phyloP scores from a whole-genome alignment of 805 yeast species.

The Nakazawaea ambrosiae region DNA sequence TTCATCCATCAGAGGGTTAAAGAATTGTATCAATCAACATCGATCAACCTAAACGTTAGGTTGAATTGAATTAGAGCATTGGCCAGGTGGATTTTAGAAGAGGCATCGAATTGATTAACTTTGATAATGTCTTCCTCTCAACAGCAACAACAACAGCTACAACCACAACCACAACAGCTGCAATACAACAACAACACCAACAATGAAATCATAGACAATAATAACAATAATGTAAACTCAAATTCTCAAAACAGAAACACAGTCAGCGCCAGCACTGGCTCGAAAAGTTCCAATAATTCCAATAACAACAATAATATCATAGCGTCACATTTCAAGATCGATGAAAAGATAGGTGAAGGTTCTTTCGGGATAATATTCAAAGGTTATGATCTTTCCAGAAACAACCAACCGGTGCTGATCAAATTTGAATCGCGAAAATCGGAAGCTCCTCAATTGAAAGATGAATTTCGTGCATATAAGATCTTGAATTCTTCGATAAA shows the following conservation, averaged over 20 bases:
- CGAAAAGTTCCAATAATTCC: neutral
- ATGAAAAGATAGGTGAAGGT: constrained; percentile 83
- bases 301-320: constrained; percentile 21
- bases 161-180: neutral
- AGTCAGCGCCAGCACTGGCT: neutral
- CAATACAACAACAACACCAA: neutral
- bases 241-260: neutral
- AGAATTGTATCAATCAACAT: too few relatives aligned
- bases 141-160: neutral
- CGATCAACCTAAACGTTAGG: too few relatives aligned
- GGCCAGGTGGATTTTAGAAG: too few relatives aligned
- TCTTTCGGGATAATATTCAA: constrained; percentile 82
- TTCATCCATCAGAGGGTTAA: too few relatives aligned
- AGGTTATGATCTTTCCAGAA: constrained; percentile 66
- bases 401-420: constrained; percentile 58
- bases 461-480: constrained; percentile 74
- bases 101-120: too few relatives aligned
- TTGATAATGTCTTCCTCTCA: too few relatives aligned
- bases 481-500: constrained; percentile 51
- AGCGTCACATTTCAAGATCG: constrained; percentile 68
- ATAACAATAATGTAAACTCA: neutral
- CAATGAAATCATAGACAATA: neutral
- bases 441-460: constrained; percentile 79
- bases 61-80: too few relatives aligned
- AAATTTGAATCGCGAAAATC: constrained; percentile 76